Evolutionary conservation across 2,329 filamentous ascomycete species (phyloP).

Genomic region (Beauveria scarabaeidicola): DNA sequence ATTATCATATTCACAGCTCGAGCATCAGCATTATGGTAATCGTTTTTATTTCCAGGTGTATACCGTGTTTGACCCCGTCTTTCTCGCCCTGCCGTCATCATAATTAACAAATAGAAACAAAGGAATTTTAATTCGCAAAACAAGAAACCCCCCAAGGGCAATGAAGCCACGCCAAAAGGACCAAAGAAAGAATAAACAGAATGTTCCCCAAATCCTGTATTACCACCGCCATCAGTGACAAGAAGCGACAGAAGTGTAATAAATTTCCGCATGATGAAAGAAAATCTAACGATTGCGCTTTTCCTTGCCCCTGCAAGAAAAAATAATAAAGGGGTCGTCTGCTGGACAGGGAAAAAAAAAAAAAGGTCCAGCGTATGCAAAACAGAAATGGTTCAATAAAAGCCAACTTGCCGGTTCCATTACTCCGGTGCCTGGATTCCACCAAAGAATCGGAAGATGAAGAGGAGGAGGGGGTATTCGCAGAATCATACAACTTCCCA

Average conservation of each 20-base stretch:
- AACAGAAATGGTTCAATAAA: neutral
- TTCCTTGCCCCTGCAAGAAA: neutral
- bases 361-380: neutral
- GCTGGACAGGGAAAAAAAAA: neutral
- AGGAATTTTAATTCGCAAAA: too few species aligned
- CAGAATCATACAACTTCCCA: neutral
- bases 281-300: neutral
- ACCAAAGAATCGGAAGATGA: neutral
- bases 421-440: neutral
- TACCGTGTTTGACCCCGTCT: too few species aligned
- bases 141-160: too few species aligned
- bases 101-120: slow-evolving; percentile 14
- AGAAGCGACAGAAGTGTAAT: neutral
- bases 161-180: neutral
- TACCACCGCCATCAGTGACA: slow-evolving; percentile 4
- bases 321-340: neutral
- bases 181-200: neutral
- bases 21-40: too few species aligned
- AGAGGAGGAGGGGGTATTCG: neutral
- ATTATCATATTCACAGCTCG: too few species aligned
- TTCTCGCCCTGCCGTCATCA: neutral
- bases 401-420: slow-evolving; percentile 9
- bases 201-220: neutral
- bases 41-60: neutral
- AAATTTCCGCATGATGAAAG: neutral